phyloP scores from a whole-genome alignment of 2,329 filamentous ascomycete species.

The Hypoxylon sp. region DNA sequence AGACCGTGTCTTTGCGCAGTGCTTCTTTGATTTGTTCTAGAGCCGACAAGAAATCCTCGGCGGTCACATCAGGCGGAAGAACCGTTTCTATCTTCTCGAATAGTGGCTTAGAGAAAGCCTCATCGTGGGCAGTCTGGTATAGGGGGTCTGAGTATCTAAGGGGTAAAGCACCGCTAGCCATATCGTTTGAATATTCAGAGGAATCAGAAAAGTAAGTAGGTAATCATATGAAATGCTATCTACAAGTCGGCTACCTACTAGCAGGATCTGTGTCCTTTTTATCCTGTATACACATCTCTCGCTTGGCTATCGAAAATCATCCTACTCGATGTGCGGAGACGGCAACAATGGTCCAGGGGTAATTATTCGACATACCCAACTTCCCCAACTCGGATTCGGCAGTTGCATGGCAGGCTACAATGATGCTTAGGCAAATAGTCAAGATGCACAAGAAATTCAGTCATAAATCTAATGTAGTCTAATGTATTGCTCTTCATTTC shows the following conservation, averaged over 20 bases:
- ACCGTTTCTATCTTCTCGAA: slow-evolving; percentile 48
- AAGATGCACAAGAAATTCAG: too few species aligned
- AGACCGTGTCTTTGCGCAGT: slow-evolving; percentile 51
- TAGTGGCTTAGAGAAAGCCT: slow-evolving; percentile 52
- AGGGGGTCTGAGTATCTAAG: slow-evolving; percentile 51
- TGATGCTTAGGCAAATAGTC: too few species aligned
- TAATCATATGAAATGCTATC: not conserved
- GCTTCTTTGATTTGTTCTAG: slow-evolving; percentile 47
- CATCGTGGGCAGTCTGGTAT: slow-evolving; percentile 53
- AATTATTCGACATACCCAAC: slow-evolving; percentile 14
- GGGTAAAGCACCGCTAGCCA: slow-evolving; percentile 18
- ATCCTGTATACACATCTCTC: slow-evolving; percentile 1
- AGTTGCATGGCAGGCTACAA: slow-evolving; percentile 28
- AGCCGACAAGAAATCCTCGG: slow-evolving; percentile 50
- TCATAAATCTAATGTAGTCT: not conserved
- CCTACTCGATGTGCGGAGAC: slow-evolving; percentile 28
- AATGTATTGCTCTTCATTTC: slow-evolving; percentile 13
- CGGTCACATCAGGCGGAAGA: slow-evolving; percentile 52
- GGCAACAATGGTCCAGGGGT: slow-evolving; percentile 17
- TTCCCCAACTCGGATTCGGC: slow-evolving; percentile 32
- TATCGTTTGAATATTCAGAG: not conserved
- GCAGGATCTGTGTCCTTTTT: too few species aligned
- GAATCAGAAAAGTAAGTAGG: not conserved
- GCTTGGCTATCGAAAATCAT: not conserved
- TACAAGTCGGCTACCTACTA: not conserved